Evolutionary conservation across 495 filamentous ascomycete genomes (phyloP), one percentile per base, ranked within the genome.

Genomic region (Penicillium soppii): DNA sequence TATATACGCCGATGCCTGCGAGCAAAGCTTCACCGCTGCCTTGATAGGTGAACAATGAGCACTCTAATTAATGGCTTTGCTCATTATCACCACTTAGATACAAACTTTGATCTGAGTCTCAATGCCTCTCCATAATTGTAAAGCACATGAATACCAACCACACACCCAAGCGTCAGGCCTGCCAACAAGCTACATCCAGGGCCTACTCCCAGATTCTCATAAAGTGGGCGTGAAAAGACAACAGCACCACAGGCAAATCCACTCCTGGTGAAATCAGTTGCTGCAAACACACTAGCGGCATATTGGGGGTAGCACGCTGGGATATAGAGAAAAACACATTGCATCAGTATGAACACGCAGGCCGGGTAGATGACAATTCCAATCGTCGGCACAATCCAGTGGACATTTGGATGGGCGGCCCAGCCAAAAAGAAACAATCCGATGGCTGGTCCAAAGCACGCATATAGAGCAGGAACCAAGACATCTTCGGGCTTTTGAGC

Each of bases 381-480:
- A 23, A 85, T 74, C 7, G 77, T 74, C 1, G 70, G 69, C 1
- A 71, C 82, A 35, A 85, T 82, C 82, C 82, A 86, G 44, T 81
- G 79, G 39, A 85, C 69, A 15, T 68, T 52, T 0, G 71, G 67
- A 16, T 74, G 52, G 1, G 75, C 69, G 7, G 84, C 85, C 83
- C 83, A 86, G 0, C 67, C 83, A 53, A 82, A 85, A 39, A 84
- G 60, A 68, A 87, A 85, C 0, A 86, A 69, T 10, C 82, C 82
- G 40, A 76, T 69, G 0, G 79, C 76, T 10, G 78, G 64, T 4
- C 77, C 66, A 52, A 84, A 78, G 20, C 70, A 69, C 2, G 75
- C 78, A 49, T 75, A 60, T 0, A 86, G 62, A 4, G 81, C 82
- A 5, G 83, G 82, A 3, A 81, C 69, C 3, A 88, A 71, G 4